Base-by-base conservation (phyloP, 2,329 filamentous ascomycete species). In the Sporothrix sp. region DNA sequence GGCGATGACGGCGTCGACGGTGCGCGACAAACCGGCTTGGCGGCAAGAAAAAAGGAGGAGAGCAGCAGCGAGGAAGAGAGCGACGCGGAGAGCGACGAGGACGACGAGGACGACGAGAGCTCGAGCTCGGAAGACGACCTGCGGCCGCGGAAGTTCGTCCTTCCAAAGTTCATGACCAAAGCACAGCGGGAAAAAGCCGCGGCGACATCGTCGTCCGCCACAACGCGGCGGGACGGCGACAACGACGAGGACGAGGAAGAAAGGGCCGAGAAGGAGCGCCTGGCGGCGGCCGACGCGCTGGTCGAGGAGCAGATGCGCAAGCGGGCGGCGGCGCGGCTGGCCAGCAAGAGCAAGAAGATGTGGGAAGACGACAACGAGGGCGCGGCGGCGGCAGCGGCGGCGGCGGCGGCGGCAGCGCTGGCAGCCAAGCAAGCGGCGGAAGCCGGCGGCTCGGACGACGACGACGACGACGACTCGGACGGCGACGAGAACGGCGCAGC, bases 251-350 rank as follows among this genome's bases (percentile, higher is more conserved):
- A 59, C 14, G 56, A 55, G 7, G 58, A 56, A 25, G 51, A 36
- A 18, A 60, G 65, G 4, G 67, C 65, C 3, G 76, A 72, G 2
- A 78, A 76, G 51, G 80, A 74, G 2, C 76, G 79, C 32, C 81
- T 84, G 63, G 82, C 84, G 35, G 80, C 84, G 52, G 79, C 85
- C 11, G 84, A 95, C 63, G 82, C 79, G 51, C 71, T 97, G 9
- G 81, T 98, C 13, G 88, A 95, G 63, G 87, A 90, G 59, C 89
- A 97, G 63, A 81, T 97, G 38, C 82, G 85, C 60, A 87, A 86
- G 58, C 85, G 91, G 60, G 78, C 86, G 0, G 84, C 84, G 4
- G 87, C 85, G 20, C 79, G 82, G 50, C 23, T 51, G 13, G 82
- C 82, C 1, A 80, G 82, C 1, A 80, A 81, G 0, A 84, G 82